phyloP scores from a whole-genome alignment of 1,284 basidiomycete species.

The Cerioporus squamosus region DNA sequence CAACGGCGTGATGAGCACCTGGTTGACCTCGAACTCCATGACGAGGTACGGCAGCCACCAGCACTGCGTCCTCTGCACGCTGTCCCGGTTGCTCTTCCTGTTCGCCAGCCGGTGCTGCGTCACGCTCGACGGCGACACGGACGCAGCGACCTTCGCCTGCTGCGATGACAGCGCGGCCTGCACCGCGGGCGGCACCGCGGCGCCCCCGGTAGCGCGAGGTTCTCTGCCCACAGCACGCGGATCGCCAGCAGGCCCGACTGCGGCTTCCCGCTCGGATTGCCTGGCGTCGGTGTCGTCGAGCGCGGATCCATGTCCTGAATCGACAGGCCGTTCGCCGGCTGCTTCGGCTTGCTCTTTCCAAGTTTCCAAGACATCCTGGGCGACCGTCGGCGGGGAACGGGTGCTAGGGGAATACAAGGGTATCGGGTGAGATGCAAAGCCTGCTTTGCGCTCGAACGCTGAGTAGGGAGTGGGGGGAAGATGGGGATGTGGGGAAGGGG shows the following conservation, averaged over 20 bases:
- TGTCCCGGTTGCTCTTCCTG: conserved; percentile 70
- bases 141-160: conserved; percentile 77
- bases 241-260: conserved; percentile 81
- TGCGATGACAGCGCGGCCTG: conserved; percentile 75
- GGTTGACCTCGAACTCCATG: conserved; percentile 95
- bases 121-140: conserved; percentile 78
- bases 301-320: conserved; percentile 35
- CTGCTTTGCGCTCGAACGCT: conserved; percentile 31
- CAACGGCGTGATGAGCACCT: conserved; percentile 94
- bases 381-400: not conserved
- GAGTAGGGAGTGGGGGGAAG: not conserved
- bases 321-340: conserved; percentile 31
- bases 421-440: conserved; percentile 29
- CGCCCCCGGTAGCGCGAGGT: conserved; percentile 69
- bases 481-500: no score
- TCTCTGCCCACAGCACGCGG: conserved; percentile 83
- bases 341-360: conserved; percentile 41
- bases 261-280: conserved; percentile 64
- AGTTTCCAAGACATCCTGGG: conserved; percentile 43
- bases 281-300: conserved; percentile 51
- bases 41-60: conserved; percentile 99
- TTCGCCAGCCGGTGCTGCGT: conserved; percentile 69
- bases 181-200: conserved; percentile 70
- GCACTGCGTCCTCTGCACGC: conserved; percentile 88
- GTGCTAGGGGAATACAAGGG: not conserved